Conservation (phyloP, 176 grass and related monocot species). For the Oryza coarctata region DNA sequence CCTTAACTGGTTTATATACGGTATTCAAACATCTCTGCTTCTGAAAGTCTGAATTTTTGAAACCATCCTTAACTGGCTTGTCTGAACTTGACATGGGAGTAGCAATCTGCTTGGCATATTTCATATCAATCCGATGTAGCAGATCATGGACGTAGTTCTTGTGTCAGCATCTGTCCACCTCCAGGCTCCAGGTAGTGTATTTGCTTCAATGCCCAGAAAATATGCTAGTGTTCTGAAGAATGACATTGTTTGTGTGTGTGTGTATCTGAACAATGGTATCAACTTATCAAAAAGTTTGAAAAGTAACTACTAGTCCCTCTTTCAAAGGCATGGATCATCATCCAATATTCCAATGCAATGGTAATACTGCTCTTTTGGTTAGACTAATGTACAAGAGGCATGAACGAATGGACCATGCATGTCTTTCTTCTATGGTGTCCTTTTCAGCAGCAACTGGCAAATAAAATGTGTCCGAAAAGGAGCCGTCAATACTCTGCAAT, state of each 20-base stretch:
- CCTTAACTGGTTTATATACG: too few species aligned
- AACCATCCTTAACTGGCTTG: too few species aligned
- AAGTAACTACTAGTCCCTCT: constrained; percentile 14
- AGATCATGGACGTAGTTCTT: too few species aligned
- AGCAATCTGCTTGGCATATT: too few species aligned
- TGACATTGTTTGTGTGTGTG: not conserved
- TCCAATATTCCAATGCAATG: not conserved
- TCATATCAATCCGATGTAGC: too few species aligned
- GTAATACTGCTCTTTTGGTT: not conserved
- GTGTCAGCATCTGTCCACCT: too few species aligned
- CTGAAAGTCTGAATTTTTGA: too few species aligned
- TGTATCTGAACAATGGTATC: not conserved
- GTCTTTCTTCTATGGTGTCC: not conserved
- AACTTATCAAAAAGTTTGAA: not conserved
- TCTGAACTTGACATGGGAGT: too few species aligned
- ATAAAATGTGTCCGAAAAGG: not conserved
- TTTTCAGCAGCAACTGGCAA: not conserved
- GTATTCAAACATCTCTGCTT: too few species aligned
- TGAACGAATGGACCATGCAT: not conserved
- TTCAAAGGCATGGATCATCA: constrained; percentile 14
- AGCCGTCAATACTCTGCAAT: not conserved
- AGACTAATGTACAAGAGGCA: constrained; percentile 24
- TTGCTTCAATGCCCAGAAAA: too few species aligned
- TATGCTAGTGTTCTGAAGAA: too few species aligned
- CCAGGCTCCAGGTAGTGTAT: too few species aligned